A percentile compares a stretch with the other conserved stretches of the same genome.
These are phyloP conservation scores for Fusarium dlaminii DNA, from an alignment of 2,329 filamentous ascomycete species.

Conservation along the genomic window DNA sequence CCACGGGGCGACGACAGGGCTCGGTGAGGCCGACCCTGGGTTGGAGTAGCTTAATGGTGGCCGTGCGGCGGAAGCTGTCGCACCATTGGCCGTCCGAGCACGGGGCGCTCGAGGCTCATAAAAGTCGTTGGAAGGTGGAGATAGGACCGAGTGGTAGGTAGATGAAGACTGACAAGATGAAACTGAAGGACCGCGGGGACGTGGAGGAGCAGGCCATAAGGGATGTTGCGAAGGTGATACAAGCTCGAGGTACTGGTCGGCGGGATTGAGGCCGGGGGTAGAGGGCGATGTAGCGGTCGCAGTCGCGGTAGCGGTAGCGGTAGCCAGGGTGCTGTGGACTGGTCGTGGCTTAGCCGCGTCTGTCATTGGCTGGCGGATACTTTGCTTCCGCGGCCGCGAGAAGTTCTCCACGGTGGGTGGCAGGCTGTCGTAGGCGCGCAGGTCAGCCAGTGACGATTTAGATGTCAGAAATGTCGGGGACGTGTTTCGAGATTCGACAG, in stretches of 20 bases:
- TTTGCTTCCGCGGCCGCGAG: conserved; percentile 66
- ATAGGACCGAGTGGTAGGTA: conserved; percentile 52
- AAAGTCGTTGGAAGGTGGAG: conserved; percentile 55
- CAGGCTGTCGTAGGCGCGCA: conserved; percentile 50
- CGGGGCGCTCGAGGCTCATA: conserved; percentile 47
- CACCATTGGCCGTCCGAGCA: conserved; percentile 41
- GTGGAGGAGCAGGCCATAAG: conserved; percentile 52
- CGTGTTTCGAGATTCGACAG: conserved; percentile 41
- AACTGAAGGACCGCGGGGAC: conserved; percentile 57
- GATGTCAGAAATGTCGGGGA: conserved; percentile 45
- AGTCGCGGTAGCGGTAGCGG: background rate
- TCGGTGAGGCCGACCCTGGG: conserved; percentile 49
- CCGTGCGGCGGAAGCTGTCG: conserved; percentile 40
- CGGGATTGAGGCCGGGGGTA: conserved; percentile 39
- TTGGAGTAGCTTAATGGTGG: conserved; percentile 45
- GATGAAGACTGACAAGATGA: conserved; percentile 59
- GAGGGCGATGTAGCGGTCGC: conserved; percentile 5
- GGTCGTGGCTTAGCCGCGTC: conserved; percentile 48
- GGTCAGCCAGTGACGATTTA: conserved; percentile 47
- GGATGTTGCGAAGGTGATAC: conserved; percentile 44
- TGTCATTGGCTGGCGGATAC: conserved; percentile 56
- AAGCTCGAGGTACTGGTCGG: conserved; percentile 46
- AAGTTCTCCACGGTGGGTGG: conserved; percentile 63
- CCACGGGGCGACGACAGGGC: conserved; percentile 56
- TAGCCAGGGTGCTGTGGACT: conserved; percentile 25